Evolutionary conservation across 139 green algal genomes (phyloP), one percentile per base, ranked within the genome.

Genomic region (Coelastrella sp.): DNA sequence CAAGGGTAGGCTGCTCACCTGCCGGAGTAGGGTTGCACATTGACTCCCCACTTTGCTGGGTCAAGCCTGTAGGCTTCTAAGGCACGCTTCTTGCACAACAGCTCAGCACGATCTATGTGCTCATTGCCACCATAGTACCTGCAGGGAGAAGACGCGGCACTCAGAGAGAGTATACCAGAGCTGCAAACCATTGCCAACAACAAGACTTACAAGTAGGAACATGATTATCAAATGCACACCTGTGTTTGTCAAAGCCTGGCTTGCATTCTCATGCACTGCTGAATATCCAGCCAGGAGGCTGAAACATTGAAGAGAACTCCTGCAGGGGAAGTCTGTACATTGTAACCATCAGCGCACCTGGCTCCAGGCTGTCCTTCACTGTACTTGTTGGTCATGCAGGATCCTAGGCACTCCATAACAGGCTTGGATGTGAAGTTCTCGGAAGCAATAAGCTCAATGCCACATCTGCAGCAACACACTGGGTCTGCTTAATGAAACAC

Each of bases 301-400:
- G 45, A 23, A 57, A 13, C 45, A 57, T 0, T n/a, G n/a, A n/a
- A n/a, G n/a, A n/a, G n/a, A n/a, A n/a, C n/a, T n/a, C n/a, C n/a
- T n/a, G n/a, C n/a, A n/a, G n/a, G n/a, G n/a, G n/a, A n/a, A n/a
- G n/a, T n/a, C n/a, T n/a, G n/a, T n/a, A 57, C 15, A 57, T 13
- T 32, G 41, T 27, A 5, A 19, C 21, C 6, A 9, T 32, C 21
- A 27, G 6, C 53, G 17, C 53, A 64, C 53, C 97, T 89, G 1
- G 96, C 96, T 5, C 94, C 94, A 15, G 96, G 96, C 88, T 98
- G 93, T 0, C 97, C 97, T 89, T 99, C 97, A 2, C 90, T 96
- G 91, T 99, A 99, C 89, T 99, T 99, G 94, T 99, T 99, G 2
- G 97, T 99, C 37, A 99, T 88, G 88, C 91, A 95, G n/a, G 94